These are phyloP conservation scores for Jacaranda mimosifolia DNA, from an alignment of 257 asterid species.

Conservation along the genomic window DNA sequence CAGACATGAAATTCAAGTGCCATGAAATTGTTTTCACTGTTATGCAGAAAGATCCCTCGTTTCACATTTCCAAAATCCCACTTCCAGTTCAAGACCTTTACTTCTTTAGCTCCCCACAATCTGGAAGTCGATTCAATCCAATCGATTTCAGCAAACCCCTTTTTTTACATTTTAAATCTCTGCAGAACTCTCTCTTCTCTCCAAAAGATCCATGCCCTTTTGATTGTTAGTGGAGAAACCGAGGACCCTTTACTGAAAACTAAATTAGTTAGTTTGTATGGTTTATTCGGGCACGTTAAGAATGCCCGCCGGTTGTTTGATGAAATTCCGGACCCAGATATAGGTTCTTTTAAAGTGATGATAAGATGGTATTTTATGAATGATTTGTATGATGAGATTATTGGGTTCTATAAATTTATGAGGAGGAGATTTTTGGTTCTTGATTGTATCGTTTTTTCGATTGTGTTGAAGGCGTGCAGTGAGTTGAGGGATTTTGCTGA, in stretches of 20 bases:
- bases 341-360: conserved; percentile 59
- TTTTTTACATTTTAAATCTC: conserved; percentile 48
- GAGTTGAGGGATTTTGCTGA: conserved; percentile 56
- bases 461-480: conserved; percentile 67
- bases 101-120: conserved; percentile 32
- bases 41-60: conserved; percentile 29
- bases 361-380: conserved; percentile 74
- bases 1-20: conserved; percentile 35
- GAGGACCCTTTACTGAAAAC: conserved; percentile 39
- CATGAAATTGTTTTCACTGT: conserved; percentile 36
- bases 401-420: conserved; percentile 50
- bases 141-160: conserved; percentile 54
- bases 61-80: conserved; percentile 28
- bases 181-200: conserved; percentile 56
- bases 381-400: conserved; percentile 46
- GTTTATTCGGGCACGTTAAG: conserved; percentile 47
- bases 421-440: conserved; percentile 44
- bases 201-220: conserved; percentile 55
- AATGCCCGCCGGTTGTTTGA: conserved; percentile 68
- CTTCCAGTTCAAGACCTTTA: conserved; percentile 31
- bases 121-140: conserved; percentile 44
- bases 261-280: conserved; percentile 56
- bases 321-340: conserved; percentile 62
- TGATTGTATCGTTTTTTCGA: conserved; percentile 61
- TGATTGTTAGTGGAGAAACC: conserved; percentile 54